Base-by-base conservation (phyloP, 2,329 filamentous ascomycete genomes). In the Aspergillus arachidicola region DNA sequence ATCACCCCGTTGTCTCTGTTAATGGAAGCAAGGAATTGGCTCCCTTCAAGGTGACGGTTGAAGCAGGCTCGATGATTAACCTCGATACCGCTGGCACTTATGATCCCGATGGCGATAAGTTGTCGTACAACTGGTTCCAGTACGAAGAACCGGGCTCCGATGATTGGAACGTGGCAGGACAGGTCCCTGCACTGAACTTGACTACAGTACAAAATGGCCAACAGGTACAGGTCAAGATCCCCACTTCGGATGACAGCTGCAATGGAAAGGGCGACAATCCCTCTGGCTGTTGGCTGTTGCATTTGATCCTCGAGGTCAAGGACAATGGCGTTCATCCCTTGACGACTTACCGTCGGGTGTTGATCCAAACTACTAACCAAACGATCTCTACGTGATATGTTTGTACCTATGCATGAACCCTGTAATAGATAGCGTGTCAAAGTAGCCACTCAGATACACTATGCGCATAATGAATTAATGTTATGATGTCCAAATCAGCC, bases 1-100 rank as follows among this genome's bases (percentile, higher is more conserved):
- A 72, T 38, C 65, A 69, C 23, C 68, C 69, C 41, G 64, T 71
- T 36, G 60, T 67, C 16, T 57, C 61, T 32, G 53, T 71, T 4
- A 71, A 71, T 55, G 67, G 66, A 1, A 61, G 54, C 12, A 16
- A 16, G 23, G 23, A 50, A 9, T 19, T 50, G 14, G 23, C 23
- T 19, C 6, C 46, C 0, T 19, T 19, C 12, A 28, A 28, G 46
- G 3, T 50, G 23, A 50, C 46, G 4, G 46, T 14, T 14, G 1
- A 10, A 9, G 23, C 46, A 19, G 46, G 46, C 0, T 26, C 23
- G 0, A 50, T 12, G 5, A 19, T 50, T 10, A 7, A 19, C 23
- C 14, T 50, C 14, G 46, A 50, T 50, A 19, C 46, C 10, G 23
- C 12, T 30, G 46, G 21, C 1, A 59, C 32, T 10, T 59, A 56